These are phyloP conservation scores for Globisporangium splendens DNA, from an alignment of 352 stramenopile genomes.

Conservation along the genomic window DNA sequence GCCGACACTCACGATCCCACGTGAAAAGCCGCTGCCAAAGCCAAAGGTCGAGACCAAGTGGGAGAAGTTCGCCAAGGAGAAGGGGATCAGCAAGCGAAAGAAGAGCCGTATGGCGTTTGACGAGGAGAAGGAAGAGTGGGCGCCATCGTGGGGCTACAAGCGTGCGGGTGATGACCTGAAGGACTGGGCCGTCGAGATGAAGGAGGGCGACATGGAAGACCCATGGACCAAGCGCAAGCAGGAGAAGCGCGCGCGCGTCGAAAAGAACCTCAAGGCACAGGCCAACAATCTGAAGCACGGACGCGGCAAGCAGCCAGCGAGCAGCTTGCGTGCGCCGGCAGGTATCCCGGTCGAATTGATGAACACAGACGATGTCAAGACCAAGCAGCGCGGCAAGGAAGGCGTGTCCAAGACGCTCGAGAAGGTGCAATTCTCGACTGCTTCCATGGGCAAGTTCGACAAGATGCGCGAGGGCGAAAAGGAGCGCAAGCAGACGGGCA, in stretches of 20 bases:
- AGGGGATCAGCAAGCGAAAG: constrained; percentile 97
- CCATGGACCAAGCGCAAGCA: constrained; percentile 93
- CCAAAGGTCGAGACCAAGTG: constrained; percentile 97
- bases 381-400: constrained; percentile 87
- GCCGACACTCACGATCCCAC: constrained; percentile 66
- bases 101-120: constrained; percentile 96
- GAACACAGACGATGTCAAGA: constrained; percentile 61
- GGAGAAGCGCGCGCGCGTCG: constrained; percentile 87
- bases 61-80: constrained; percentile 98
- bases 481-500: constrained; percentile 84
- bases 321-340: constrained; percentile 46
- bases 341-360: constrained; percentile 92
- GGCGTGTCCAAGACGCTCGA: constrained; percentile 85
- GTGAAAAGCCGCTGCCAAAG: constrained; percentile 89
- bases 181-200: constrained; percentile 94
- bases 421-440: constrained; percentile 91
- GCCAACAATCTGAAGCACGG: constrained; percentile 72
- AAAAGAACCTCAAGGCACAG: constrained; percentile 91
- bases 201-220: constrained; percentile 90
- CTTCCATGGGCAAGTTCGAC: constrained; percentile 94
- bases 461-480: constrained; percentile 90
- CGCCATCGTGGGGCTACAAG: constrained; percentile 92
- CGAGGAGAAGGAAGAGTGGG: constrained; percentile 92
- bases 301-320: constrained; percentile 51
- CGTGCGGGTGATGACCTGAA: constrained; percentile 79